phyloP scores from a whole-genome alignment of 129 eudicot genomes.

The Flaveria bidentis region DNA sequence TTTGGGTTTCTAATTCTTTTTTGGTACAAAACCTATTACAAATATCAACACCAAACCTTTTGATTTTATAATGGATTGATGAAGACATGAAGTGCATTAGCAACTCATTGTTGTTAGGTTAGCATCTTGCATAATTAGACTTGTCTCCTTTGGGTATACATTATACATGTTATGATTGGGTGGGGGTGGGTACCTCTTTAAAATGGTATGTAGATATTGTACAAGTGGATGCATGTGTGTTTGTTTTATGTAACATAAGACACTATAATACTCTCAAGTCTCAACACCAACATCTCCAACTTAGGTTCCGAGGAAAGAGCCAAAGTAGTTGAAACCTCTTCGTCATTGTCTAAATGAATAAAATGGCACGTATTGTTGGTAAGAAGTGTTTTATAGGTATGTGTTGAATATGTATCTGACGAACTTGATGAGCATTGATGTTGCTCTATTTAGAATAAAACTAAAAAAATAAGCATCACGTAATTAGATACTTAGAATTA shows the following conservation, averaged over 20 bases:
- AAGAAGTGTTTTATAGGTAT: no score
- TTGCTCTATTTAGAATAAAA: no score
- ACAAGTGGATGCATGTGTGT: slow-evolving; percentile 17
- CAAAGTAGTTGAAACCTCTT: no score
- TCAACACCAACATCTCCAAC: not conserved
- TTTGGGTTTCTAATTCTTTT: not conserved
- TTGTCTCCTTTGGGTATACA: slow-evolving; percentile 8
- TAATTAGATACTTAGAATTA: no score
- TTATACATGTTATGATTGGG: slow-evolving; percentile 4
- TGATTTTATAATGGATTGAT: not conserved
- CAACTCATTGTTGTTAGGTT: slow-evolving; percentile 10
- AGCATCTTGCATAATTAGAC: slow-evolving; percentile 13
- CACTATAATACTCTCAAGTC: not conserved
- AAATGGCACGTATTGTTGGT: no score
- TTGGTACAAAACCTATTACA: not conserved
- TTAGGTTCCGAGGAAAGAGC: not conserved
- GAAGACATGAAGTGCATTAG: not conserved
- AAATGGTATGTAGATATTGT: slow-evolving; percentile 1
- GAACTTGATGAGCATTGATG: no score
- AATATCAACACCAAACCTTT: not conserved
- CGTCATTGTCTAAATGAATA: no score
- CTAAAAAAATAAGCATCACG: no score
- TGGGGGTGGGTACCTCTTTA: no score
- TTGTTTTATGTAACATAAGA: slow-evolving; percentile 16
- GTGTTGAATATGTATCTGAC: no score